Evolutionary conservation across 805 yeast genomes (phyloP).

Genomic region (Lachancea fermentati): DNA sequence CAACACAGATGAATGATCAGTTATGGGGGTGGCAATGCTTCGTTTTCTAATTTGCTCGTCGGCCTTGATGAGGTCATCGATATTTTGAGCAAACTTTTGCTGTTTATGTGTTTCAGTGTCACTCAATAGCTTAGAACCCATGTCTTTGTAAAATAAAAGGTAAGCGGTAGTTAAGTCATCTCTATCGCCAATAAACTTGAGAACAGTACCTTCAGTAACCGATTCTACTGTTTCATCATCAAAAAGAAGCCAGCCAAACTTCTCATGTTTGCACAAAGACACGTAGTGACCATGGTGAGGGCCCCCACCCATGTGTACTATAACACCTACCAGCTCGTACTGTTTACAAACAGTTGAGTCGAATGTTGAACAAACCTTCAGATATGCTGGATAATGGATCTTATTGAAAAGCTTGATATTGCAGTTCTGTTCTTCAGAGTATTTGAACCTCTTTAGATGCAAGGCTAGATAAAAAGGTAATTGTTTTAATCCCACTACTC

Average conservation of each 20-base stretch:
- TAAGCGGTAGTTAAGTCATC: slow-evolving; percentile 90
- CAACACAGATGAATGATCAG: slow-evolving; percentile 5
- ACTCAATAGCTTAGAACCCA: slow-evolving; percentile 18
- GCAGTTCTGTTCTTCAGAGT: slow-evolving; percentile 72
- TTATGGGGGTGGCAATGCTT: slow-evolving; percentile 2
- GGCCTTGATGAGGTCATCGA: slow-evolving; percentile 19
- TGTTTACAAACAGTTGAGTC: slow-evolving; percentile 41
- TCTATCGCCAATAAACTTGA: slow-evolving; percentile 81
- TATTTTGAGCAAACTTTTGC: slow-evolving; percentile 16
- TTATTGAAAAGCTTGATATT: slow-evolving; percentile 84
- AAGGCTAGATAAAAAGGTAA: slow-evolving; percentile 76
- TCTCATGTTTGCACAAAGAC: slow-evolving; percentile 70
- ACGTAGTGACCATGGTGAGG: slow-evolving; percentile 98
- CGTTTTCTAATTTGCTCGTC: slow-evolving; percentile 20
- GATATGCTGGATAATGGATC: slow-evolving; percentile 68
- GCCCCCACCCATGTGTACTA: slow-evolving; percentile 95
- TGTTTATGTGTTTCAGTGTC: not conserved
- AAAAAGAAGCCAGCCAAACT: slow-evolving; percentile 83
- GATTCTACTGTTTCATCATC: slow-evolving; percentile 94
- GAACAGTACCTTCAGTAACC: slow-evolving; percentile 76
- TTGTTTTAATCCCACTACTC: slow-evolving; percentile 72
- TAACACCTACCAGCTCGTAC: slow-evolving; percentile 80
- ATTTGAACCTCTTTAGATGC: slow-evolving; percentile 89
- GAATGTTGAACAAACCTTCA: slow-evolving; percentile 55
- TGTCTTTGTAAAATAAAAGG: slow-evolving; percentile 71